phyloP scores from a whole-genome alignment of 148 eudicot genomes.

The Rhododendron griersonianum region DNA sequence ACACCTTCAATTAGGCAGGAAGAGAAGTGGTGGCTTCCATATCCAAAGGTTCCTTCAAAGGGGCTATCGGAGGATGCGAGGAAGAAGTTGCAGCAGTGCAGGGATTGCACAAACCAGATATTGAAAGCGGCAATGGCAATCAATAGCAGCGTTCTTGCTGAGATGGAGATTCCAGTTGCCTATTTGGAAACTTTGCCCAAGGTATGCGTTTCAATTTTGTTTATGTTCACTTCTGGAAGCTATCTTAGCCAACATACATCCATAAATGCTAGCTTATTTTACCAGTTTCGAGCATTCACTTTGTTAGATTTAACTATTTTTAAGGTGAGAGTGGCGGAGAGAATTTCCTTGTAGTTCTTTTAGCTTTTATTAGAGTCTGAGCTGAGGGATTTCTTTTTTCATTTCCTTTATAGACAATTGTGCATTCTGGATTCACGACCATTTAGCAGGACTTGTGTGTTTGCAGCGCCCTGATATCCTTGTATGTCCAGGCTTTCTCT shows the following conservation, averaged over 20 bases:
- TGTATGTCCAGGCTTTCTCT: neutral
- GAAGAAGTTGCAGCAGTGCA: constrained; percentile 85
- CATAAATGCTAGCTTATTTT: neutral
- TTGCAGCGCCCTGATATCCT: neutral
- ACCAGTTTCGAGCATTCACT: neutral
- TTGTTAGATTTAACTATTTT: neutral
- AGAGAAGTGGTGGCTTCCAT: constrained; percentile 99
- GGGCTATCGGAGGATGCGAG: constrained; percentile 78
- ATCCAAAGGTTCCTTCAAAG: constrained; percentile 68
- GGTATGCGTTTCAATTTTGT: constrained; percentile 28
- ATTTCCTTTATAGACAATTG: neutral
- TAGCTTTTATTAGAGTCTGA: neutral
- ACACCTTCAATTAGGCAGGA: constrained; percentile 83
- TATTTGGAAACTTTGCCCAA: constrained; percentile 87
- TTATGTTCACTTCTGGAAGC: neutral
- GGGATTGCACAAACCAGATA: constrained; percentile 93
- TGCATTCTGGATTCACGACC: neutral
- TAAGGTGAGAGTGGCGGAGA: neutral
- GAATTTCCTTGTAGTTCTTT: neutral
- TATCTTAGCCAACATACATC: neutral
- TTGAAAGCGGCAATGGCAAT: constrained; percentile 96
- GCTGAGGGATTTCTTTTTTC: neutral
- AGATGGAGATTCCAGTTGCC: constrained; percentile 89
- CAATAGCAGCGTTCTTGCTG: constrained; percentile 77
- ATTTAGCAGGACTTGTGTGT: neutral